A percentile compares a stretch with the other conserved stretches of the same genome.
Conservation (phyloP, 768 basidiomycete species). For the Tulasnella sp. region DNA sequence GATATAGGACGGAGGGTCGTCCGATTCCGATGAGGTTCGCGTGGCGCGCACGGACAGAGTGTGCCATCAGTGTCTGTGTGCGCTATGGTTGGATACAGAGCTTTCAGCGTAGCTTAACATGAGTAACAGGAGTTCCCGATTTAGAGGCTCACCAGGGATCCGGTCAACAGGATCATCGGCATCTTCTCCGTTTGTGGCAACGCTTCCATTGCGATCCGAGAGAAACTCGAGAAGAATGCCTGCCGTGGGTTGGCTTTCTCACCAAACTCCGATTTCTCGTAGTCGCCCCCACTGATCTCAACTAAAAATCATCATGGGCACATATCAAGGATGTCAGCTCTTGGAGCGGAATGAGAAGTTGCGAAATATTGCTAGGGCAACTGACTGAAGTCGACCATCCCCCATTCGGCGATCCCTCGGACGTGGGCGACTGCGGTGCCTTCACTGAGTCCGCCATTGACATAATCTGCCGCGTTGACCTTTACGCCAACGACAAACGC, state of each 20-base stretch:
- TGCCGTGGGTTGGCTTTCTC: conserved; percentile 38
- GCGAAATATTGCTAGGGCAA: too few relatives aligned
- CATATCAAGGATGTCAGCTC: too few relatives aligned
- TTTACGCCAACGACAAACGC: conserved; percentile 71
- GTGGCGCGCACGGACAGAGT: conserved; percentile 42
- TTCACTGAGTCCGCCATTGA: conserved; percentile 26
- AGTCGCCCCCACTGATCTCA: conserved; percentile 81
- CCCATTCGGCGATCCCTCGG: conserved; percentile 48
- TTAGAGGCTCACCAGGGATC: conserved; percentile 40
- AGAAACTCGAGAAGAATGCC: conserved; percentile 61
- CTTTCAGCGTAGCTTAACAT: neutral
- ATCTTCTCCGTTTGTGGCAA: conserved; percentile 29
- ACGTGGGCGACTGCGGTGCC: conserved; percentile 50
- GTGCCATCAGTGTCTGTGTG: conserved; percentile 42
- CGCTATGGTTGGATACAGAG: conserved; percentile 22
- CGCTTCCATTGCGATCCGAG: conserved; percentile 40
- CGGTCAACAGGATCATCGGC: conserved; percentile 69
- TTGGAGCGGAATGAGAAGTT: too few relatives aligned
- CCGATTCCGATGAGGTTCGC: conserved; percentile 72
- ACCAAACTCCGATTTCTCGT: conserved; percentile 42
- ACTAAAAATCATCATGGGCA: conserved; percentile 30
- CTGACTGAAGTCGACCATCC: conserved; percentile 38
- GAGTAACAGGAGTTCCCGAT: neutral
- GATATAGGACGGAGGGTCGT: conserved; percentile 49
- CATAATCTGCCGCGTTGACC: conserved; percentile 69